phyloP scores from a whole-genome alignment of 257 asterid genomes.

The Cynanchum wilfordii region DNA sequence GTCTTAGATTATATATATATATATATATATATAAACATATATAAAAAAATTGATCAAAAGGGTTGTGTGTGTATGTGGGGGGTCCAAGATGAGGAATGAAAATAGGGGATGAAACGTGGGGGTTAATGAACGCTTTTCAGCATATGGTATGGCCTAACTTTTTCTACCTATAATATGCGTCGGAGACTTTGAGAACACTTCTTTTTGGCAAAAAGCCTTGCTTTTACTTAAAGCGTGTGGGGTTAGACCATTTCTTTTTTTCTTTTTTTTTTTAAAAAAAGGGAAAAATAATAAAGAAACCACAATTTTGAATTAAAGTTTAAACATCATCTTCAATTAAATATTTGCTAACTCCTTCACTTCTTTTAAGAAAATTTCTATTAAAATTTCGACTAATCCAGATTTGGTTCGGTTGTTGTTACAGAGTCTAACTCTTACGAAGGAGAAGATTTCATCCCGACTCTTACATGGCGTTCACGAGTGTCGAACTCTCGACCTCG shows the following conservation, averaged over 20 bases:
- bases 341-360: neutral
- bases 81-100: neutral
- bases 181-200: constrained; percentile 8
- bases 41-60: no score
- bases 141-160: neutral
- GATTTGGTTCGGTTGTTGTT: no score
- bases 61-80: no score
- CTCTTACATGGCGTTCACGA: no score
- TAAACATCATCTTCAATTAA: neutral
- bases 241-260: neutral
- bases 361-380: no score
- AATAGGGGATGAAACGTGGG: neutral
- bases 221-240: constrained; percentile 30
- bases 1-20: no score
- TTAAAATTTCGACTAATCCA: no score
- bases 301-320: constrained; percentile 22
- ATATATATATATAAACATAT: no score
- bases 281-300: constrained; percentile 3
- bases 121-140: constrained; percentile 1
- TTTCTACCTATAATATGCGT: constrained; percentile 7
- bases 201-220: constrained; percentile 15
- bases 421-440: no score
- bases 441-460: no score
- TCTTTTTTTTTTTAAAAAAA: neutral
- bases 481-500: no score